Conservation (phyloP, 176 grass and related monocot genomes). For the Lolium multiflorum region DNA sequence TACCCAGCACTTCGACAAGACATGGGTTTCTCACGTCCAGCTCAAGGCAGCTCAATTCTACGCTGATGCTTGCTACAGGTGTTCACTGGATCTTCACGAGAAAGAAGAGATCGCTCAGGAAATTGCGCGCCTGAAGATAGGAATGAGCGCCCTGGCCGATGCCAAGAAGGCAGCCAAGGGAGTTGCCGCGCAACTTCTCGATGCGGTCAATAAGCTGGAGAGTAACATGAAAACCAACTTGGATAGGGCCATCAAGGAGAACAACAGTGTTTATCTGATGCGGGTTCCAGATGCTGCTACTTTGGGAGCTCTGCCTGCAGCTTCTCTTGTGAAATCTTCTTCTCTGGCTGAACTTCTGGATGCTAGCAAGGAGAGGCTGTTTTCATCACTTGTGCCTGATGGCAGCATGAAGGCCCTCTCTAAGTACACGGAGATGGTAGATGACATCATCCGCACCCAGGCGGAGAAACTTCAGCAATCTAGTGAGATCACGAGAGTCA, state of each 20-base stretch:
- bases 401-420: conserved; percentile 96
- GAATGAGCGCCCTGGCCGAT: conserved; percentile 79
- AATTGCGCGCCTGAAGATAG: conserved; percentile 92
- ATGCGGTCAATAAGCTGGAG: conserved; percentile 85
- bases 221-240: conserved; percentile 83
- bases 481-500: conserved; percentile 95
- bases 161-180: conserved; percentile 86
- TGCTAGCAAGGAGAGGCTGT: conserved; percentile 92
- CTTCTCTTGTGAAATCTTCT: conserved; percentile 83
- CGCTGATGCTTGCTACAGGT: conserved; percentile 90
- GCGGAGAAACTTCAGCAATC: conserved; percentile 98
- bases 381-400: conserved; percentile 90
- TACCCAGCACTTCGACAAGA: conserved; percentile 91
- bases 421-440: conserved; percentile 99
- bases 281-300: conserved; percentile 81
- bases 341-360: conserved; percentile 84
- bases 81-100: conserved; percentile 88
- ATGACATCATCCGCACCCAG: conserved; percentile 88
- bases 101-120: conserved; percentile 96
- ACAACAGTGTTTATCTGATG: conserved; percentile 98
- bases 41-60: conserved; percentile 98
- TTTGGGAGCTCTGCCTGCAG: conserved; percentile 72
- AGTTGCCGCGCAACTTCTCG: conserved; percentile 79
- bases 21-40: conserved; percentile 96
- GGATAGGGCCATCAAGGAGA: conserved; percentile 92